phyloP scores from a whole-genome alignment of 1,139 yeast genomes.

The Zygosaccharomyces pseudobailii region DNA sequence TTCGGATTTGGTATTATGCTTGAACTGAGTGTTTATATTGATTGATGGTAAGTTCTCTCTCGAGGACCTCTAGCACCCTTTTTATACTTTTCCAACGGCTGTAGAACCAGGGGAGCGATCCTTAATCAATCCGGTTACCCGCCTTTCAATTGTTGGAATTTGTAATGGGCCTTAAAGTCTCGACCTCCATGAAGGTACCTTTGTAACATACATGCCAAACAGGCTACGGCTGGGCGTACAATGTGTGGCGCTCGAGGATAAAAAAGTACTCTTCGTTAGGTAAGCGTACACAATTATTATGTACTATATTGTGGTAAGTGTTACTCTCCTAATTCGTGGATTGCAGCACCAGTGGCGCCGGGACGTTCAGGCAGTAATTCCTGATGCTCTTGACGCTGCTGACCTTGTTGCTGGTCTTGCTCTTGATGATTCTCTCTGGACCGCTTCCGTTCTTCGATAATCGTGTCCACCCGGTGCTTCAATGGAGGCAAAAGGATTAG shows the following conservation, averaged over 20 bases:
- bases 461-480: slow-evolving; percentile 16
- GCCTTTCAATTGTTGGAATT: neutral
- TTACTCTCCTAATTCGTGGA: slow-evolving; percentile 2
- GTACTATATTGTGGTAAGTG: neutral
- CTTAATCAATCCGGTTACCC: neutral
- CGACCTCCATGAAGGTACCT: neutral
- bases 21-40: neutral
- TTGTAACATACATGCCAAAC: neutral
- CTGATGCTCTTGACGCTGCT: neutral
- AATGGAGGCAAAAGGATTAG: slow-evolving; percentile 22
- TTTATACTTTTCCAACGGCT: slow-evolving; percentile 12
- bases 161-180: slow-evolving; percentile 2
- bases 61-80: slow-evolving; percentile 4
- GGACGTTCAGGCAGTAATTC: slow-evolving; percentile 6
- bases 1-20: neutral
- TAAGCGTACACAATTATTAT: neutral
- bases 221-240: too few relatives aligned
- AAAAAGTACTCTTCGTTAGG: too few relatives aligned
- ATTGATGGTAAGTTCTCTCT: neutral
- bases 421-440: slow-evolving; percentile 3
- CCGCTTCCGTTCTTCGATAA: slow-evolving; percentile 13
- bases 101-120: neutral
- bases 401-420: slow-evolving; percentile 5
- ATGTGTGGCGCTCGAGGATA: too few relatives aligned
- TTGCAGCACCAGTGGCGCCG: slow-evolving; percentile 8